Evolutionary conservation across 1,284 basidiomycete species (phyloP).

Genomic region (Cryptococcus jaspeensis): DNA sequence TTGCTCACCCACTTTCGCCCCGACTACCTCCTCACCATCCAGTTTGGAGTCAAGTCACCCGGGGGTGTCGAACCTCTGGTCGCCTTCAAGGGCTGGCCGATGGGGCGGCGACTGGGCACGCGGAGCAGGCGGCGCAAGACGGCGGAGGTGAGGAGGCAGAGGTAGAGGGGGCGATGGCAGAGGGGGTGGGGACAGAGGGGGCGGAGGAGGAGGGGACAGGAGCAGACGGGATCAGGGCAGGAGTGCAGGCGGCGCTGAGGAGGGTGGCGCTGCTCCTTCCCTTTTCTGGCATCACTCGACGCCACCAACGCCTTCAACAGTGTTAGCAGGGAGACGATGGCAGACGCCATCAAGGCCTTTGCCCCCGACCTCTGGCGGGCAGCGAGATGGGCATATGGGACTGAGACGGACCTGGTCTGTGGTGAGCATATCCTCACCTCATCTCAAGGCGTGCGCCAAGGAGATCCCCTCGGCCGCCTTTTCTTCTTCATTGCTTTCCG

Average conservation of each 20-base stretch:
- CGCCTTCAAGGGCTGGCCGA: too few relatives aligned
- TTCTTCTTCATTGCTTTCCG: constrained; percentile 28
- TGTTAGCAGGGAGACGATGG: constrained; percentile 4
- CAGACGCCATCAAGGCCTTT: neutral
- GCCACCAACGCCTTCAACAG: constrained; percentile 21
- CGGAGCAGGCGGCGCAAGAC: too few relatives aligned
- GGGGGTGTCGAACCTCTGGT: constrained; percentile 34
- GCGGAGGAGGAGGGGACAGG: too few relatives aligned
- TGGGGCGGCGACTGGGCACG: too few relatives aligned
- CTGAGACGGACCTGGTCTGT: neutral
- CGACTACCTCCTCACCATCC: constrained; percentile 14
- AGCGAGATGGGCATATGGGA: constrained; percentile 16
- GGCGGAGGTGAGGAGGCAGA: too few relatives aligned
- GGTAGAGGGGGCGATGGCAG: too few relatives aligned
- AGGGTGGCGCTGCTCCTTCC: too few relatives aligned
- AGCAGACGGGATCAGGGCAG: too few relatives aligned
- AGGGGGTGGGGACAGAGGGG: too few relatives aligned
- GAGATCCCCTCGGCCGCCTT: constrained; percentile 26
- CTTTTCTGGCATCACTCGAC: constrained; percentile 14
- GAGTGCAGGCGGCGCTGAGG: too few relatives aligned
- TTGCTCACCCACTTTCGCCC: neutral
- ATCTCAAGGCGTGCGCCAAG: constrained; percentile 20
- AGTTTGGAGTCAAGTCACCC: constrained; percentile 21
- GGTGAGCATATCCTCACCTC: neutral
- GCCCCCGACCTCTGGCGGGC: constrained; percentile 12